Percentiles rank a stretch among this genome's conserved stretches.
Conservation (phyloP, 305 asterid species). For the Fraxinus sp. region DNA sequence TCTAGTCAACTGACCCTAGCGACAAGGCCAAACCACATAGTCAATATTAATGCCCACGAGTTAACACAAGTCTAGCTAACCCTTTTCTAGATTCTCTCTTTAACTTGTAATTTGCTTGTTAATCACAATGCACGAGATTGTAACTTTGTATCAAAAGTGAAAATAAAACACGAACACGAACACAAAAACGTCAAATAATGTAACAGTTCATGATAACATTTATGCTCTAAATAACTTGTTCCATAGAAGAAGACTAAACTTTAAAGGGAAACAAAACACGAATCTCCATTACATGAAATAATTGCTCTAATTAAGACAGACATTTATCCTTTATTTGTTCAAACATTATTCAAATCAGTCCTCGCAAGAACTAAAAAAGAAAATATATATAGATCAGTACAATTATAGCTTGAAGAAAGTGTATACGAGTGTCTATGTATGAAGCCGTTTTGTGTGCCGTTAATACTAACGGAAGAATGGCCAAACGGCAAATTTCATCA, state of each 20-base stretch:
- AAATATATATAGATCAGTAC: not conserved
- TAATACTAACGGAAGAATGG: conserved; percentile 47
- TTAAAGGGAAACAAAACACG: not conserved
- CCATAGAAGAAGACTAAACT: not conserved
- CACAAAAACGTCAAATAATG: not conserved
- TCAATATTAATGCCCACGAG: too few relatives aligned
- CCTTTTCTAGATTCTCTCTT: too few relatives aligned
- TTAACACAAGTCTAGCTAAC: too few relatives aligned
- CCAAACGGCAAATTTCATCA: conserved; percentile 62
- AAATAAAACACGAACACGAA: not conserved
- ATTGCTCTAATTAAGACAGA: not conserved
- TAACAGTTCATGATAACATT: not conserved
- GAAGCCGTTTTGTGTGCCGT: not conserved
- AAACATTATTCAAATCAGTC: not conserved
- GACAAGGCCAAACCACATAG: too few relatives aligned
- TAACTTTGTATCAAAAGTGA: not conserved
- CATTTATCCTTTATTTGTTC: not conserved
- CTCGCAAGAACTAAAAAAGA: not conserved
- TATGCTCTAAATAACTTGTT: not conserved
- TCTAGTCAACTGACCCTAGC: too few relatives aligned
- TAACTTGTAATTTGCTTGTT: not conserved
- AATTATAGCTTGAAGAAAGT: not conserved
- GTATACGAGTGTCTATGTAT: not conserved
- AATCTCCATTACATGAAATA: not conserved
- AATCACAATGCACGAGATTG: not conserved